Conservation (phyloP, 768 basidiomycete genomes). For the Macrolepiota fuliginosa region DNA sequence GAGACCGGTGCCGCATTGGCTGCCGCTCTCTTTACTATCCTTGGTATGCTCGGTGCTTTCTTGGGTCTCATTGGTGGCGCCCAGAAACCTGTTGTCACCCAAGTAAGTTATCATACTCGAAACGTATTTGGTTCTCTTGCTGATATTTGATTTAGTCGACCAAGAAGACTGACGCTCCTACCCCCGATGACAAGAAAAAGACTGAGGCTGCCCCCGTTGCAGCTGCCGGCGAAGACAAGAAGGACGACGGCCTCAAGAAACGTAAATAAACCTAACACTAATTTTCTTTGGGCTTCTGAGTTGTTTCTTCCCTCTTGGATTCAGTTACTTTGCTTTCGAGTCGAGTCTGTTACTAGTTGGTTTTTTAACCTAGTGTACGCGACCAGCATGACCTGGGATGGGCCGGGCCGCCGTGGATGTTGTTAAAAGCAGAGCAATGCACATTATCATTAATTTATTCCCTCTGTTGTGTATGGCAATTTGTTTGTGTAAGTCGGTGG, state of each 20-base stretch:
- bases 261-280: constrained; percentile 36
- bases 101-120: constrained; percentile 37
- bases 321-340: neutral
- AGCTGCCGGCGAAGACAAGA: constrained; percentile 71
- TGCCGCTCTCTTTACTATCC: constrained; percentile 72
- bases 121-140: constrained; percentile 5
- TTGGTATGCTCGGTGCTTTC: constrained; percentile 81
- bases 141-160: constrained; percentile 41
- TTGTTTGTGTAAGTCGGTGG: neutral
- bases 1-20: constrained; percentile 80
- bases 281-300: constrained; percentile 14
- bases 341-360: constrained; percentile 11
- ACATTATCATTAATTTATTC: constrained; percentile 12
- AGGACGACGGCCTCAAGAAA: constrained; percentile 71
- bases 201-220: constrained; percentile 64
- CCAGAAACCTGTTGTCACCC: constrained; percentile 69
- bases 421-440: constrained; percentile 14
- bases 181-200: constrained; percentile 66
- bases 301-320: constrained; percentile 1
- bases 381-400: constrained; percentile 14
- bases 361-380: constrained; percentile 10
- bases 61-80: constrained; percentile 75
- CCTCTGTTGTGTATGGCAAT: neutral
- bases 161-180: constrained; percentile 74
- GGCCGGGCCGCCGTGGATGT: constrained; percentile 11